Evolutionary conservation across 2,329 filamentous ascomycete species (phyloP).

Genomic region (Xenoacremonium recifei): DNA sequence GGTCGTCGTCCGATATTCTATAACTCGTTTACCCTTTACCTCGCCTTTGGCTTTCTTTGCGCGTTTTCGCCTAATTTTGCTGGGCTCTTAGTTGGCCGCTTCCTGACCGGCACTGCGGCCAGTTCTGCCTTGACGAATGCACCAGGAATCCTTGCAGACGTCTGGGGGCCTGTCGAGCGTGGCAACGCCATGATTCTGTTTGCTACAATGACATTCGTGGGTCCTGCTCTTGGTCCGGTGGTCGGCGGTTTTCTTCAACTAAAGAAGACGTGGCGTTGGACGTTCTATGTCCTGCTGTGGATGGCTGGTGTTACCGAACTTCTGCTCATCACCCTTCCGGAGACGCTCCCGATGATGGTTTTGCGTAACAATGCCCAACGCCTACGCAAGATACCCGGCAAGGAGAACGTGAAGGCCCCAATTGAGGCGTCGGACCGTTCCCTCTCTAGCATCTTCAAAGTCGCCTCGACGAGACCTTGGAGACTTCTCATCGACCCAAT

Average conservation of each 20-base stretch:
- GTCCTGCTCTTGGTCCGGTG: neutral
- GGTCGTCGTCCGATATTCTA: constrained; percentile 47
- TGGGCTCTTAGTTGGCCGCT: neutral
- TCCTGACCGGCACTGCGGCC: neutral
- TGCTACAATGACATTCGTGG: neutral
- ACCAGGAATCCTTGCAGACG: neutral
- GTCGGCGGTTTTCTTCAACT: neutral
- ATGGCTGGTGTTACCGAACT: neutral
- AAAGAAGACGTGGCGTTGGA: neutral
- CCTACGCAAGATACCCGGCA: neutral
- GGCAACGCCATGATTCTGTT: neutral
- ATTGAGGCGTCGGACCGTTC: neutral
- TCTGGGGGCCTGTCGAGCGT: neutral
- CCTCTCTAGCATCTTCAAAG: constrained; percentile 36
- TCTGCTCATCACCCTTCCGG: neutral
- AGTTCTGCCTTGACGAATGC: neutral
- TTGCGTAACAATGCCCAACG: neutral
- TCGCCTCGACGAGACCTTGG: constrained; percentile 46
- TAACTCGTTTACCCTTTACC: constrained; percentile 30
- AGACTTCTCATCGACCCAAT: constrained; percentile 46
- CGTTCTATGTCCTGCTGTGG: neutral
- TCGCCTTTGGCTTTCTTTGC: neutral
- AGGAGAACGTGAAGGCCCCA: neutral
- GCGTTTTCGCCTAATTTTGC: neutral
- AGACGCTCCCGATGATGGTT: neutral